Base-by-base conservation (phyloP, 148 eudicot species). In the Vaccinium vitisidaea region DNA sequence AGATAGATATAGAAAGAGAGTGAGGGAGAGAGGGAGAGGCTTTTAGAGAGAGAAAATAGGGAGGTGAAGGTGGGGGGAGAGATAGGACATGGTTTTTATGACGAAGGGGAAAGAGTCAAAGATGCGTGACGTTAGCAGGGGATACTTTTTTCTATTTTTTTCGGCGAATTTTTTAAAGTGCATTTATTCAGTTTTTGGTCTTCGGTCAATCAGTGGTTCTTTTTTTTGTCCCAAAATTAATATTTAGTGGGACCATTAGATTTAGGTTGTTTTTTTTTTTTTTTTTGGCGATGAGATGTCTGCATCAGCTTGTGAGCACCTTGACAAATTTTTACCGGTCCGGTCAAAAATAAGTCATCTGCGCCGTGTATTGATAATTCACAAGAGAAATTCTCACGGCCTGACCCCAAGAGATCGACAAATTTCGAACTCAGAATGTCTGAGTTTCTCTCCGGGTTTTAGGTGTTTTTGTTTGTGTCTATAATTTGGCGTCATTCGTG, bases 41-140 rank as follows among this genome's bases (percentile, higher is more conserved):
- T 13, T 39, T 1, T 11, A 16, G 63, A 27, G 43, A 27, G 61
- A 54, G 63, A 27, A 8, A 14, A 12, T 14, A 19, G 15, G 56
- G 56, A 56, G 32, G 53, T 71, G 67, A 56, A 79, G 83, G 73
- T 23, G 59, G 54, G 32, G 30, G 71, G 43, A 18, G 65, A 54
- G 63, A 73, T 6, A 49, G 36, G 69, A 50, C 43, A 18, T 56
- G 73, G 46, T 27, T 81, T 76, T 73, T 58, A 82, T 55, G 54
- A 65, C 8, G 48, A n/a, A 7, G 81, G 81, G 16, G 18, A 48
- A 12, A 59, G 81, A 82, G 88, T 88, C 90, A 88, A 88, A 88
- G 81, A 78, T 36, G 67, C 83, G 85, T 87, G 87, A 83, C 77
- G 88, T 84, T 30, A 82, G 82, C 59, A 43, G 25, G 16, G 56